phyloP scores from a whole-genome alignment of 805 yeast genomes.

The Candida xyloterini region DNA sequence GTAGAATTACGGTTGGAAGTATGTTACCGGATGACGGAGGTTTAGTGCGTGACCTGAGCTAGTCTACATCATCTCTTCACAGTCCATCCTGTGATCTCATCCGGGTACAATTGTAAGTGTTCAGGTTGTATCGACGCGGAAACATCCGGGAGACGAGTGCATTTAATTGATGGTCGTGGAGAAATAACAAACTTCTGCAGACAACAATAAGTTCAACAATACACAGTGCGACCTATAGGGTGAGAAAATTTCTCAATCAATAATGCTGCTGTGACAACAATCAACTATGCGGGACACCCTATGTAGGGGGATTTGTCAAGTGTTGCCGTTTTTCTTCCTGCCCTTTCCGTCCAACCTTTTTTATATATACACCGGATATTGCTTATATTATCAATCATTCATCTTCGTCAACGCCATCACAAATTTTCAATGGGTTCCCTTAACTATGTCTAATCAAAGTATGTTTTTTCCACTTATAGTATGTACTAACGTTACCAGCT shows the following conservation, averaged over 20 bases:
- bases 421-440: conserved; percentile 7
- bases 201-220: conserved; percentile 4
- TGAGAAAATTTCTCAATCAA: conserved; percentile 7
- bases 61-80: too few species aligned
- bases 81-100: not conserved
- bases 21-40: not conserved
- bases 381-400: conserved; percentile 3
- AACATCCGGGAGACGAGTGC: conserved; percentile 8
- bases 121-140: conserved; percentile 2
- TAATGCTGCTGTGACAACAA: conserved; percentile 3
- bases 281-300: conserved; percentile 8
- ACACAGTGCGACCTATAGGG: conserved; percentile 4
- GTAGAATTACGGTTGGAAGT: not conserved
- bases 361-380: conserved; percentile 12
- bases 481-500: conserved; percentile 3
- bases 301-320: conserved; percentile 5
- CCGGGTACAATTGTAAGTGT: not conserved
- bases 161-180: conserved; percentile 6
- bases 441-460: conserved; percentile 11
- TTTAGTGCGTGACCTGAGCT: not conserved
- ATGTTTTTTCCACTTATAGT: too few species aligned
- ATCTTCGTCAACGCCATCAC: not conserved
- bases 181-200: not conserved
- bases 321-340: conserved; percentile 10
- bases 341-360: conserved; percentile 10